Conservation (phyloP, 805 yeast species). For the Ogataea trehaloabstinens region DNA sequence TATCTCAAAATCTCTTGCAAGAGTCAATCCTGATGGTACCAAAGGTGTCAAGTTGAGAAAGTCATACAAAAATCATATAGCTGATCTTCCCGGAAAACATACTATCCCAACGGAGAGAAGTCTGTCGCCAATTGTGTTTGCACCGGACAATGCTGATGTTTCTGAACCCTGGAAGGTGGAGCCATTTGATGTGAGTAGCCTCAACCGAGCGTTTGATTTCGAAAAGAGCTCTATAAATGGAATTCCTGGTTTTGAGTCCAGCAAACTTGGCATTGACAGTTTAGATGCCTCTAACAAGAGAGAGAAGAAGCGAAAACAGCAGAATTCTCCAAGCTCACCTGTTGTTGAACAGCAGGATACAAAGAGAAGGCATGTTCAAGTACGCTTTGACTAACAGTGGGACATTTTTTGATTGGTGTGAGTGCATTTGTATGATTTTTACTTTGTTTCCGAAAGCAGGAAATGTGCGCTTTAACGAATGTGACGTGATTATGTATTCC, state of each 20-base stretch:
- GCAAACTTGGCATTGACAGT: slow-evolving; percentile 62
- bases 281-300: slow-evolving; percentile 19
- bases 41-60: slow-evolving; percentile 91
- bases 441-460: slow-evolving; percentile 7
- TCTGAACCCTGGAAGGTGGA: slow-evolving; percentile 36
- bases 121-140: slow-evolving; percentile 37
- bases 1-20: slow-evolving; percentile 76
- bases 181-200: slow-evolving; percentile 47
- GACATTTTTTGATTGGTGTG: background rate
- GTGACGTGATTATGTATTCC: no score
- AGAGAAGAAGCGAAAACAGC: slow-evolving; percentile 28
- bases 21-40: slow-evolving; percentile 83
- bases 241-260: slow-evolving; percentile 72
- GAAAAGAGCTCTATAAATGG: slow-evolving; percentile 68
- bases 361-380: slow-evolving; percentile 34
- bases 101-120: slow-evolving; percentile 52
- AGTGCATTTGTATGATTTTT: slow-evolving; percentile 3
- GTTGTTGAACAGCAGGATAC: slow-evolving; percentile 23
- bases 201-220: slow-evolving; percentile 52
- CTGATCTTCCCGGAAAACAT: slow-evolving; percentile 81
- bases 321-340: slow-evolving; percentile 15
- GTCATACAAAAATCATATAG: slow-evolving; percentile 90
- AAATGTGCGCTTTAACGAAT: background rate
- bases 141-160: slow-evolving; percentile 39
- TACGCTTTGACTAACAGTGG: slow-evolving; percentile 24